Evolutionary conservation across 495 filamentous ascomycete genomes (phyloP), one percentile per base, ranked within the genome.

Genomic region (Penicillium paxilli): DNA sequence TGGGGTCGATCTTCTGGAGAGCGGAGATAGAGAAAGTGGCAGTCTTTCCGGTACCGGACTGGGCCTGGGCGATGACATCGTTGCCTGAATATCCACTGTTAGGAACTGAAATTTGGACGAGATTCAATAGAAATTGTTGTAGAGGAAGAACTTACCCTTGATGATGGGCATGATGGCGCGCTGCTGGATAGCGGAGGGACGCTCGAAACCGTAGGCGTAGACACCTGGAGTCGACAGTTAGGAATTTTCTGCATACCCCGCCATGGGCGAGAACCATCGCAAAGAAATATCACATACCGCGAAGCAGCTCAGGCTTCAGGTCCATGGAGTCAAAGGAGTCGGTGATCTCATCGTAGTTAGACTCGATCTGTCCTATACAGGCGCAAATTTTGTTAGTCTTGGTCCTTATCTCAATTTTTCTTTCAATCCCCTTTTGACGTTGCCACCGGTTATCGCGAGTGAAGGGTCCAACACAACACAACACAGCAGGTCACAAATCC

Each of bases 261-360:
- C 57, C 54, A 52, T 32, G 26, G 25, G 22, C 47, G 47, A 42
- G 57, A 52, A 40, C 49, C 45, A 51, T 30, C 16, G 35, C 24
- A 47, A 42, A 44, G 44, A 37, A 48, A 33, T 49, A 49, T 63
- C 44, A 78, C 87, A 78, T 86, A 94, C 91, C 94, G 80, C 94
- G 92, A 66, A 98, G 88, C 67, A 98, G 86, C 84, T 98, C 94
- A 44, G 88, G 64, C 84, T 95, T 96, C 67, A 98, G 83, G 77
- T 87, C 86, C 94, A 98, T 98, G 57, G 91, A 83, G 78, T 98
- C 94, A 76, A 98, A 98, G 52, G 92, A 96, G 77, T 99, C 94
- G 73, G 92, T 94, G 66, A 93, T 90, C 84, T 99, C 95, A 85
- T 99, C 94, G 80, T 99, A 99, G 89, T 98, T 99, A 68, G 92